Conservation (phyloP, 495 filamentous ascomycete species). For the Acidiella bohemica region DNA sequence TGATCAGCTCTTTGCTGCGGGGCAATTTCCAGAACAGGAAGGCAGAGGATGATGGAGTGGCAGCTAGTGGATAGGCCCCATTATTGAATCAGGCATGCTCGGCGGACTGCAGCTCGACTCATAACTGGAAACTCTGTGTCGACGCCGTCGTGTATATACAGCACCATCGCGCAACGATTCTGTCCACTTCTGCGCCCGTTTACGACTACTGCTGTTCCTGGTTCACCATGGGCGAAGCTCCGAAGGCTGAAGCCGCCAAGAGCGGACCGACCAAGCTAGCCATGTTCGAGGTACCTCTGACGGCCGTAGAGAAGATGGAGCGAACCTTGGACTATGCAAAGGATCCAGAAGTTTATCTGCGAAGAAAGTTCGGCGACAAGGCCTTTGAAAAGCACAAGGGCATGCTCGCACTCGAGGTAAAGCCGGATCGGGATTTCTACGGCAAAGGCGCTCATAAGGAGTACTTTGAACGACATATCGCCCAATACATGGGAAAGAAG, state of each 20-base stretch:
- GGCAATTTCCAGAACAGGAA: too few relatives aligned
- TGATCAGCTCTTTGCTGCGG: too few relatives aligned
- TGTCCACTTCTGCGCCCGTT: too few relatives aligned
- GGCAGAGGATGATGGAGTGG: too few relatives aligned
- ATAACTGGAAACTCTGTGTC: too few relatives aligned
- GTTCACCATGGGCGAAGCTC: neutral
- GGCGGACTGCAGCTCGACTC: too few relatives aligned
- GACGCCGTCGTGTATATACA: too few relatives aligned
- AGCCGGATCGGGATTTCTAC: slow-evolving; percentile 11
- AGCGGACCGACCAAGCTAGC: neutral
- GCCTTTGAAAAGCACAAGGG: slow-evolving; percentile 3
- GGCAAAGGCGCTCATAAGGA: slow-evolving; percentile 13
- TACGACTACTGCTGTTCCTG: too few relatives aligned
- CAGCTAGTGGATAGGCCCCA: too few relatives aligned
- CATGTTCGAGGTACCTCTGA: neutral
- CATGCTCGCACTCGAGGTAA: slow-evolving; percentile 6
- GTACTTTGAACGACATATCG: slow-evolving; percentile 14
- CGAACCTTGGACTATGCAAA: slow-evolving; percentile 9
- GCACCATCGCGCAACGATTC: too few relatives aligned
- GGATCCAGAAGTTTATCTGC: slow-evolving; percentile 7
- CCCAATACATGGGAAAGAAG: slow-evolving; percentile 10
- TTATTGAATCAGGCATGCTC: too few relatives aligned
- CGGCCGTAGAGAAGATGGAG: neutral
- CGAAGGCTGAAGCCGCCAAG: too few relatives aligned
- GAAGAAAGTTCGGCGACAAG: slow-evolving; percentile 1